Conservation (phyloP, 257 asterid species). For the Leptodermis oblonga region DNA sequence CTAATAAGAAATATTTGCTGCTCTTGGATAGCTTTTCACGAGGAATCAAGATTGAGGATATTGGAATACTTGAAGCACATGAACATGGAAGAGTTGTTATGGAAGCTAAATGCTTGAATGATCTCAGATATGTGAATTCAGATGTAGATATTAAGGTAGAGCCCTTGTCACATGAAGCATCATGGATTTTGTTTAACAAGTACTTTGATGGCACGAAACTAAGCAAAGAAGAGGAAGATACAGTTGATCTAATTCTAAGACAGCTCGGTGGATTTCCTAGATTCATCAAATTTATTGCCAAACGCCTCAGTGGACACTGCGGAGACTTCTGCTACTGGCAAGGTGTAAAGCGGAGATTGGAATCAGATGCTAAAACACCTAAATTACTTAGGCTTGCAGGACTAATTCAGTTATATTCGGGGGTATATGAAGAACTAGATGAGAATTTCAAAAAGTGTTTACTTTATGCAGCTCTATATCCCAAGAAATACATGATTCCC, state of each 20-base stretch:
- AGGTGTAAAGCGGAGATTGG: not conserved
- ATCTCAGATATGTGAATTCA: accelerated
- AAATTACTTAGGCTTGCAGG: not conserved
- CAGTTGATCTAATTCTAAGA: not conserved
- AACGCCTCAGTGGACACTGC: not conserved
- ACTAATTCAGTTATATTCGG: not conserved
- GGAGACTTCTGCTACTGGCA: accelerated
- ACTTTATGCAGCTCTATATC: not conserved
- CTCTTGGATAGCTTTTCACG: not conserved
- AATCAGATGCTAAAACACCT: not conserved
- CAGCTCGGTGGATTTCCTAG: not conserved
- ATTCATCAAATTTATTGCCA: not conserved
- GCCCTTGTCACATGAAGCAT: not conserved
- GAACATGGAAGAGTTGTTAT: not conserved
- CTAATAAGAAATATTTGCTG: not conserved
- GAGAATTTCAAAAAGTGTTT: not conserved
- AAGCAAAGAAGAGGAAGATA: not conserved
- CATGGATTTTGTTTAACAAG: not conserved
- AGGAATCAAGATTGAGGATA: not conserved
- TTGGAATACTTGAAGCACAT: not conserved
- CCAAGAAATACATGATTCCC: not conserved
- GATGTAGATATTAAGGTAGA: not conserved
- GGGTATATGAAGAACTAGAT: not conserved
- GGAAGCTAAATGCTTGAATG: not conserved
- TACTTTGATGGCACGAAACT: too few relatives aligned